A percentile compares a stretch with the other conserved stretches of the same genome.
Conservation (phyloP, 768 basidiomycete genomes). For the Lactarius pseudohatsudake region DNA sequence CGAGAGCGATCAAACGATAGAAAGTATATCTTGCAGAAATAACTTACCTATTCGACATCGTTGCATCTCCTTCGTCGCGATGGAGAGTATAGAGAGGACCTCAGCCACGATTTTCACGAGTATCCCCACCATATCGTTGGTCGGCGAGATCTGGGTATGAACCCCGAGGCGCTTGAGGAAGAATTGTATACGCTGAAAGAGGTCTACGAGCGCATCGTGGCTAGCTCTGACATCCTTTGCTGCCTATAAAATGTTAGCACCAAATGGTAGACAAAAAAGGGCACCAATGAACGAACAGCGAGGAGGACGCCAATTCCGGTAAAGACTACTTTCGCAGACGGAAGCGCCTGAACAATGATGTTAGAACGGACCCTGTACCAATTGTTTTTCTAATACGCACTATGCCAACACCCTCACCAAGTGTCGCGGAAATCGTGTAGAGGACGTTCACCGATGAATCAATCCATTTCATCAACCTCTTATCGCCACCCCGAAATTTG, state of each 20-base stretch:
- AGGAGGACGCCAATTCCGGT: background rate
- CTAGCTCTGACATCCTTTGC: background rate
- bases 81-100: background rate
- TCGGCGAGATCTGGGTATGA: background rate
- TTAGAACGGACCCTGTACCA: background rate
- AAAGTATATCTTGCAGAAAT: background rate
- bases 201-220: background rate
- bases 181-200: background rate
- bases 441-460: background rate
- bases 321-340: background rate
- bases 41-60: background rate
- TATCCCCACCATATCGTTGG: background rate
- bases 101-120: background rate
- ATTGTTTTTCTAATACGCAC: background rate
- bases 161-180: background rate
- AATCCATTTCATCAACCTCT: background rate
- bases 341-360: background rate
- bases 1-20: too few species aligned
- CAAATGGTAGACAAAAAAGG: background rate
- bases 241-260: background rate
- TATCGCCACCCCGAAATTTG: background rate
- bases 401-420: background rate
- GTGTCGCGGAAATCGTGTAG: background rate
- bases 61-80: background rate
- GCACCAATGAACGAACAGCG: background rate